Base-by-base conservation (phyloP, 768 basidiomycete species). In the Crepidotus variabilis region DNA sequence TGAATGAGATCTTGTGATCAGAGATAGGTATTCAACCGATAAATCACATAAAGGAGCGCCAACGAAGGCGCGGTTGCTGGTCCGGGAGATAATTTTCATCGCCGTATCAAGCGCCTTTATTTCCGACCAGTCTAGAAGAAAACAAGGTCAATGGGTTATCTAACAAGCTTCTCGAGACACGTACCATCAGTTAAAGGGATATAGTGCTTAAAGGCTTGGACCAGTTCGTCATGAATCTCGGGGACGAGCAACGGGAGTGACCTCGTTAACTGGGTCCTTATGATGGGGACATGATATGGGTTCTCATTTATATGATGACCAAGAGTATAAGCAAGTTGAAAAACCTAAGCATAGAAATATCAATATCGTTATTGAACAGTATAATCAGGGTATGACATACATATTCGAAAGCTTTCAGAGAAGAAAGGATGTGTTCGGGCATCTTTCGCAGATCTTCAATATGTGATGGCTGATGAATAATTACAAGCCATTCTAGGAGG, bases 41-140 rank as follows among this genome's bases (percentile, higher is more conserved):
- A 48, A 68, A 75, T 20, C 47, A 80, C 82, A 82, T 1, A 78
- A 50, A 2, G 80, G 79, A 24, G 73, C 64, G 0, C 82, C 83
- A 5, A 84, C 76, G 52, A 84, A 78, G 0, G 74, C 47, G 16
- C 83, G 73, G 57, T 78, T 81, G 49, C 65, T 76, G 2, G 70
- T 64, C 35, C 78, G 72, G 32, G 72, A 68, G 14, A 83, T 62
- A 14, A 82, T 63, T 22, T 68, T 57, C 57, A 64, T 70, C 7
- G 71, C 60, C 0, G 55, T 61, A 0, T 67, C 60, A 6, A 71
- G 24, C 2, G 61, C 68, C 0, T 64, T 61, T 6, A 78, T 50
- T 2, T 60, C 59, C 10, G 64, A 63, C 80, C 80, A 82, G n/a
- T 76, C 78, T 79, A 7, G 20, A n/a, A n/a, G n/a, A n/a, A n/a